A percentile compares a stretch with the other conserved stretches of the same genome.
Conservation (phyloP, 1,284 basidiomycete species). For the Pascua guehoae region DNA sequence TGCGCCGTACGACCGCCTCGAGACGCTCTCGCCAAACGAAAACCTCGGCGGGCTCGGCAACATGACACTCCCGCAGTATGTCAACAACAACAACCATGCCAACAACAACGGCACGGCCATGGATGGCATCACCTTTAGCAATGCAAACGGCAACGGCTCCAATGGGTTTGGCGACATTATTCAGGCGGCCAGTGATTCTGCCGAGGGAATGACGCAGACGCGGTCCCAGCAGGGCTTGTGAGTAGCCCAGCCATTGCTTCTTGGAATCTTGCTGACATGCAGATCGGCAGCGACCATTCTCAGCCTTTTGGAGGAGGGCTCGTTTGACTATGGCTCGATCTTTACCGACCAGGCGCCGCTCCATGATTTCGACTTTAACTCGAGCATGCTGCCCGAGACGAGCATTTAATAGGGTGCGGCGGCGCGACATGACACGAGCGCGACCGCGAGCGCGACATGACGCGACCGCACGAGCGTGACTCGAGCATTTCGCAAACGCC, state of each 20-base stretch:
- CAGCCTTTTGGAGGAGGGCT: slow-evolving; percentile 46
- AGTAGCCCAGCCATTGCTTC: not conserved
- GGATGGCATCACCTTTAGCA: slow-evolving; percentile 15
- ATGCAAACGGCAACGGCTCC: slow-evolving; percentile 6
- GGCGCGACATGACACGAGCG: not conserved
- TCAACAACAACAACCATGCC: not conserved
- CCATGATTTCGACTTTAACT: slow-evolving; percentile 17
- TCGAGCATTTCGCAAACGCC: no score
- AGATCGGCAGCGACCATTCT: slow-evolving; percentile 48
- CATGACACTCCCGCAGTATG: slow-evolving; percentile 13
- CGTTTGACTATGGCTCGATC: slow-evolving; percentile 47
- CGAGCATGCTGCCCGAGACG: slow-evolving; percentile 1
- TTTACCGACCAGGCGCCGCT: slow-evolving; percentile 46
- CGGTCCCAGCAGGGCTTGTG: slow-evolving; percentile 3
- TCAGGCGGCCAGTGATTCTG: no score
- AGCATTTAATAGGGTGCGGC: not conserved
- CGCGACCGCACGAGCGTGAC: not conserved
- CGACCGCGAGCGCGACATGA: not conserved
- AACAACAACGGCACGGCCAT: slow-evolving; percentile 4
- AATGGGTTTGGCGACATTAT: not conserved
- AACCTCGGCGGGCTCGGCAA: slow-evolving; percentile 13
- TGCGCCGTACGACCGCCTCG: slow-evolving; percentile 31
- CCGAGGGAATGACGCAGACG: no score
- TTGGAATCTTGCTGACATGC: not conserved
- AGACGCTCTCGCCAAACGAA: slow-evolving; percentile 32